Evolutionary conservation across 2,329 filamentous ascomycete species (phyloP).

Genomic region (Botrytis fragariae): DNA sequence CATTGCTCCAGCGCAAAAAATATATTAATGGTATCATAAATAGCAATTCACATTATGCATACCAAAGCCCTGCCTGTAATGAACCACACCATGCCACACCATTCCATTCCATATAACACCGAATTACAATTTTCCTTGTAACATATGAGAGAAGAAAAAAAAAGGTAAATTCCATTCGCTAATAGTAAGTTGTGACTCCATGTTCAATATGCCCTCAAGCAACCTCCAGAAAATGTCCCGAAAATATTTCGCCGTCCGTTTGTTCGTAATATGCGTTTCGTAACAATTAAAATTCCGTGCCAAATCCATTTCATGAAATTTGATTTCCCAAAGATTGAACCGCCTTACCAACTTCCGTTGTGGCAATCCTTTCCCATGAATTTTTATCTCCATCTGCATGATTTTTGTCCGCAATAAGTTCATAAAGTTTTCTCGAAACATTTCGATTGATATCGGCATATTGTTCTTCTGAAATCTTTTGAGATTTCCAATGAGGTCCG

Average conservation of each 20-base stretch:
- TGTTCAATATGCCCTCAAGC: background rate
- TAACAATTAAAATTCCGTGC: slow-evolving; percentile 1
- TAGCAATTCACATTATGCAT: slow-evolving; percentile 17
- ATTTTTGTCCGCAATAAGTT: slow-evolving; percentile 45
- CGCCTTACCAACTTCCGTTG: slow-evolving; percentile 74
- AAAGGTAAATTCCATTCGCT: background rate
- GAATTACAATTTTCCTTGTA: background rate
- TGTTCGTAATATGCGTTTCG: slow-evolving; percentile 4
- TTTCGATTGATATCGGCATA: slow-evolving; percentile 91
- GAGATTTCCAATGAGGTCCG: slow-evolving; percentile 72
- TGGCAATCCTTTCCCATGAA: slow-evolving; percentile 73
- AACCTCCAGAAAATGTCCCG: background rate
- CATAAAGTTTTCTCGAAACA: slow-evolving; percentile 86
- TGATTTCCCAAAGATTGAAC: slow-evolving; percentile 54
- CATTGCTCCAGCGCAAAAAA: background rate
- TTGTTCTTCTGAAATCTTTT: slow-evolving; percentile 79
- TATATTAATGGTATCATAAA: background rate
- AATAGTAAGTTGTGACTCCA: slow-evolving; percentile 2
- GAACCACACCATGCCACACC: background rate
- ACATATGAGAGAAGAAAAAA: background rate
- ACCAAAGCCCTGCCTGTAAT: background rate
- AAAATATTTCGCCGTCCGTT: background rate
- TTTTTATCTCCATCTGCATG: slow-evolving; percentile 64
- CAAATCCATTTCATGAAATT: slow-evolving; percentile 8
- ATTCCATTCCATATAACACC: slow-evolving; percentile 5